These are phyloP conservation scores for Botrytis porri DNA, from an alignment of 2,329 filamentous ascomycete species.

Conservation along the genomic window DNA sequence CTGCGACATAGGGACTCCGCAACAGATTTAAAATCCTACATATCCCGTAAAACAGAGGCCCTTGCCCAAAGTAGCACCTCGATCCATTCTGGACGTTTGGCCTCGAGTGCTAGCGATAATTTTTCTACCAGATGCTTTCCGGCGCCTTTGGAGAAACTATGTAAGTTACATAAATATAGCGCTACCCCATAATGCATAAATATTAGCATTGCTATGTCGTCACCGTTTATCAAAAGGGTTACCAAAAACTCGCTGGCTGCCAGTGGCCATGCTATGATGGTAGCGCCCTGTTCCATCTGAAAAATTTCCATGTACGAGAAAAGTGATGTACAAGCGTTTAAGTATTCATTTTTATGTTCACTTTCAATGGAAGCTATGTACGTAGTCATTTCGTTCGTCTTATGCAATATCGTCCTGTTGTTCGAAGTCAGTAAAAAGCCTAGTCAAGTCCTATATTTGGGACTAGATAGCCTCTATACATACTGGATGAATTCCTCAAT, in stretches of 20 bases:
- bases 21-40: not conserved
- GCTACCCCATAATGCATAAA: slow-evolving; percentile 5
- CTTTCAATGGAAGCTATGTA: not conserved
- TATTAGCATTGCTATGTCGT: not conserved
- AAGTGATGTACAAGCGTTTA: not conserved
- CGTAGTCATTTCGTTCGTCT: not conserved
- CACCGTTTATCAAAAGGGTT: not conserved
- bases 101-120: not conserved
- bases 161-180: not conserved
- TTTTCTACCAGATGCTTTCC: not conserved
- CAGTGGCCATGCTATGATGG: not conserved
- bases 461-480: not conserved
- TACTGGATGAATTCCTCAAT: not conserved
- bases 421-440: not conserved
- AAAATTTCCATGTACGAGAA: not conserved
- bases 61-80: not conserved
- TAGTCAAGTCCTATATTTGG: not conserved
- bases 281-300: not conserved
- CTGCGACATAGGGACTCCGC: fast-evolving
- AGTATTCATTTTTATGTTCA: not conserved
- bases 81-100: not conserved
- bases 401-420: not conserved
- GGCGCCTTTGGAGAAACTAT: not conserved
- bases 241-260: not conserved
- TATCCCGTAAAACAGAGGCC: not conserved